Percentiles rank a stretch among this genome's conserved stretches.
Evolutionary conservation across 1,284 basidiomycete species (phyloP).

Genomic region (Schizopora paradoxa): DNA sequence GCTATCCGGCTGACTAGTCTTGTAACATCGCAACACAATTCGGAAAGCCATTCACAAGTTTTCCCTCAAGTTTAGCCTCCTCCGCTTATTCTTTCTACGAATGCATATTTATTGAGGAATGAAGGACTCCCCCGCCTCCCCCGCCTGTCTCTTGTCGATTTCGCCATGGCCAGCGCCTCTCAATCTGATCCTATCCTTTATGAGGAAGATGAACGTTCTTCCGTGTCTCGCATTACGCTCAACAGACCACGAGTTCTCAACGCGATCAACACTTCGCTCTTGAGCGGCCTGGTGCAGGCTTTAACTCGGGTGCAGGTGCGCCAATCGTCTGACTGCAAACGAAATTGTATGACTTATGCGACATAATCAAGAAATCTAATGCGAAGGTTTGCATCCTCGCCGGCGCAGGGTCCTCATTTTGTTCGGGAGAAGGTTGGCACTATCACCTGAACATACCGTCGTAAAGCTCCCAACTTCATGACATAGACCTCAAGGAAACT

Average conservation of each 20-base stretch:
- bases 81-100: too few species aligned
- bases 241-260: conserved; percentile 10
- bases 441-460: not conserved
- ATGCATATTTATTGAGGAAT: too few species aligned
- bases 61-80: too few species aligned
- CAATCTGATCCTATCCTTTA: too few species aligned
- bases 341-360: too few species aligned
- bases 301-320: conserved; percentile 4
- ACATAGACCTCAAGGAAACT: conserved; percentile 10
- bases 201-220: too few species aligned
- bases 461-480: not conserved
- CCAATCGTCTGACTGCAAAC: not conserved
- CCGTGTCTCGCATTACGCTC: too few species aligned
- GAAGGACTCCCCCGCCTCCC: too few species aligned
- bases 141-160: too few species aligned
- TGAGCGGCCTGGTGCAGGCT: not conserved
- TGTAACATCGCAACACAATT: not conserved
- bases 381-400: conserved; percentile 10
- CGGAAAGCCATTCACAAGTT: too few species aligned
- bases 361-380: conserved; percentile 2
- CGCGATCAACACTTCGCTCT: conserved; percentile 9
- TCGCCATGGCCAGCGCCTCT: too few species aligned
- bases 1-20: not conserved
- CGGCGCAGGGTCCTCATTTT: conserved; percentile 9
- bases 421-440: conserved; percentile 10